Evolutionary conservation across 257 asterid genomes (phyloP).

Genomic region (Plantago major): DNA sequence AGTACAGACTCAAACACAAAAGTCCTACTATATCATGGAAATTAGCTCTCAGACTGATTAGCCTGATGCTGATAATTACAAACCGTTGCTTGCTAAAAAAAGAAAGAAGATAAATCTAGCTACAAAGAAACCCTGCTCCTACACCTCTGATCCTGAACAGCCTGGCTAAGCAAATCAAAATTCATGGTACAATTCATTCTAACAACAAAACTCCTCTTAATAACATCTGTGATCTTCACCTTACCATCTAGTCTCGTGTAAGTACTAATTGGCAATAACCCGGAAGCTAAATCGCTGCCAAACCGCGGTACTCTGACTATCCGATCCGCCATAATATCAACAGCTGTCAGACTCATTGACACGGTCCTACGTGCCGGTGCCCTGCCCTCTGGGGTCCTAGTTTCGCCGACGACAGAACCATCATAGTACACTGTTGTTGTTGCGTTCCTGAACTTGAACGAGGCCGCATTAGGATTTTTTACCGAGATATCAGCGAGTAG

Average conservation of each 20-base stretch:
- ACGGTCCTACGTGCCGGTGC: slow-evolving; percentile 34
- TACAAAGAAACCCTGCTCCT: slow-evolving; percentile 19
- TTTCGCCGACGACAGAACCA: slow-evolving; percentile 32
- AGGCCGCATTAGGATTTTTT: slow-evolving; percentile 40
- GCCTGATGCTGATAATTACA: too few species aligned
- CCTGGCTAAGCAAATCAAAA: slow-evolving; percentile 25
- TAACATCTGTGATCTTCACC: slow-evolving; percentile 30
- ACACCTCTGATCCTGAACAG: slow-evolving; percentile 29
- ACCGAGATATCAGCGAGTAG: slow-evolving; percentile 26
- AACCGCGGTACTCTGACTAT: slow-evolving; percentile 18
- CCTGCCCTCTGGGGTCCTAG: slow-evolving; percentile 23
- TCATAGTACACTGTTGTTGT: slow-evolving; percentile 30
- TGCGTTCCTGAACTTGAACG: slow-evolving; percentile 30
- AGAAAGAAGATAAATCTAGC: background rate
- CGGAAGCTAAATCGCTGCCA: slow-evolving; percentile 21
- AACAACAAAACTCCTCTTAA: slow-evolving; percentile 31
- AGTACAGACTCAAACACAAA: too few species aligned
- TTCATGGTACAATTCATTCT: slow-evolving; percentile 43
- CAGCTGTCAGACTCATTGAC: slow-evolving; percentile 16
- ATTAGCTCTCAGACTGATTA: too few species aligned
- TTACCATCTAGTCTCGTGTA: slow-evolving; percentile 36
- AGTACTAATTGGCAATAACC: slow-evolving; percentile 22
- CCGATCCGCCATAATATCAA: slow-evolving; percentile 33
- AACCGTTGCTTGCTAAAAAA: background rate
- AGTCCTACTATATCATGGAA: too few species aligned